phyloP scores from a whole-genome alignment of 2,329 filamentous ascomycete species.

The Rhexocercosporidium sp. region DNA sequence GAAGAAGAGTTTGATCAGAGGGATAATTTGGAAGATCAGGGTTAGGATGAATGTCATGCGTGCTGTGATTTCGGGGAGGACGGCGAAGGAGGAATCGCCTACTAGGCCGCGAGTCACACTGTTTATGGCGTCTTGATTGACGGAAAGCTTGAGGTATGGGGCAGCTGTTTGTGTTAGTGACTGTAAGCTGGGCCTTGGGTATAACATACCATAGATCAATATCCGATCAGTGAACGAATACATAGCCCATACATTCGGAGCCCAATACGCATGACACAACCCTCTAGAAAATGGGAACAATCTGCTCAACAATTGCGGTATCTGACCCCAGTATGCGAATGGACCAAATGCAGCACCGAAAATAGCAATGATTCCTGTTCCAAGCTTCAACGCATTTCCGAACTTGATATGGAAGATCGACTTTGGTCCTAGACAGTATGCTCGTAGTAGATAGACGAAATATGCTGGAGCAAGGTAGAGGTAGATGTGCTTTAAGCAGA shows the following conservation, averaged over 20 bases:
- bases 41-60: slow-evolving; percentile 82
- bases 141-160: slow-evolving; percentile 75
- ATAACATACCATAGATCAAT: slow-evolving; percentile 73
- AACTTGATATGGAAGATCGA: slow-evolving; percentile 79
- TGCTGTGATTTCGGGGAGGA: slow-evolving; percentile 85
- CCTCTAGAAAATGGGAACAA: slow-evolving; percentile 94
- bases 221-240: slow-evolving; percentile 90
- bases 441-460: slow-evolving; percentile 89
- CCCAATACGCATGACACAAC: slow-evolving; percentile 97
- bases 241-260: slow-evolving; percentile 94
- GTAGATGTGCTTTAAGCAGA: slow-evolving; percentile 98
- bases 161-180: slow-evolving; percentile 65
- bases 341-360: slow-evolving; percentile 87
- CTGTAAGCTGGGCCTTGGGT: not conserved
- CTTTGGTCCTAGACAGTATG: slow-evolving; percentile 82
- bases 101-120: slow-evolving; percentile 94
- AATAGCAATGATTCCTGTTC: slow-evolving; percentile 70
- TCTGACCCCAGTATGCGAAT: slow-evolving; percentile 80
- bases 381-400: slow-evolving; percentile 83
- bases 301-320: slow-evolving; percentile 81
- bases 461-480: slow-evolving; percentile 95
- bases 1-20: slow-evolving; percentile 81
- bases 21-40: slow-evolving; percentile 78
- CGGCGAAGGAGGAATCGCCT: slow-evolving; percentile 91
- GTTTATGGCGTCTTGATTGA: slow-evolving; percentile 76